Base-by-base conservation (phyloP, 352 stramenopile species). In the Globisporangium polare region DNA sequence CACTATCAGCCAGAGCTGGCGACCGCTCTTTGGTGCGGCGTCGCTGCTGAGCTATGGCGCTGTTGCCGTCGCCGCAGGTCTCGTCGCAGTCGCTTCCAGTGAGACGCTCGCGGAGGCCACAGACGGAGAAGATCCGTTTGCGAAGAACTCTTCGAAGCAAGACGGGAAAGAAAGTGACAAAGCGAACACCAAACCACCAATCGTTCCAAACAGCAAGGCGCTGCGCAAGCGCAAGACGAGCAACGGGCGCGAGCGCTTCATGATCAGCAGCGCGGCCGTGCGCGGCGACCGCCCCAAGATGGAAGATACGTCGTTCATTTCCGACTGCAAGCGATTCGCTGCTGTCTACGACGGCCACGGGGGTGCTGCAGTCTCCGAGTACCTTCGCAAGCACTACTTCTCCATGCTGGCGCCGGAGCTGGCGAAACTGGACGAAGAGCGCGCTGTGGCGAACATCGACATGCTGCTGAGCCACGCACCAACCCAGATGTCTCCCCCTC, bases 301-400 rank as follows among this genome's bases (percentile, higher is more conserved):
- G 86, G 84, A 95, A 74, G 86, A 95, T 70, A 85, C 84, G 66
- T 83, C 74, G 50, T 92, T 80, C 66, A 71, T 95, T 5, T 94
- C 86, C 31, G 72, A 75, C 41, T 92, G 84, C 59, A 91, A 92
- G 68, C 79, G 86, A 17, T 94, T 94, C 50, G 67, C 81, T 5
- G 88, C 86, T 1, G 84, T 96, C 2, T 96, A 88, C 68, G 88
- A 96, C 53, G 88, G 88, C 24, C 88, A 96, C 37, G 88, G 88
- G 47, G 88, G 88, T 12, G 68, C 83, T 0, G 73, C 67, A 0
- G 84, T 94, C 18, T 78, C 88, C 22, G 62, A 89, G 45, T 88
- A 89, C 66, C 63, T 93, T 9, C 72, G 83, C 45, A 74, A 83
- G 12, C 59, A 85, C 31, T 69, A 92, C 8, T 95, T 83, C 41